Base-by-base conservation (phyloP, 202 grass and related monocot genomes). In the Bolboschoenoplectus hybrid region DNA sequence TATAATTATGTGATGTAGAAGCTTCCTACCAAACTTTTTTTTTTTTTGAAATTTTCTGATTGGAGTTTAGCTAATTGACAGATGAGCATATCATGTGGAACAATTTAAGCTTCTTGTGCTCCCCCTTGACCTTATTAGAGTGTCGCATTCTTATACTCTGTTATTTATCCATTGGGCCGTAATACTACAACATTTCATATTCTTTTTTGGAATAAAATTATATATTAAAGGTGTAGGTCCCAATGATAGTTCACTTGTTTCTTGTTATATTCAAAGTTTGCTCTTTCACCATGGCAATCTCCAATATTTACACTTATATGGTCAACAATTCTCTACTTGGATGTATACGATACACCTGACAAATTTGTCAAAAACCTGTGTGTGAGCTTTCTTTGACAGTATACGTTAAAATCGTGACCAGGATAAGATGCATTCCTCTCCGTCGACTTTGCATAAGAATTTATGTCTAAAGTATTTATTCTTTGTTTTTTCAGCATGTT, bases 31-130 rank as follows among this genome's bases (percentile, higher is more conserved):
- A 35, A 76, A 35, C 32, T 36, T 76, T 2, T 26, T 46, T 40
- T 73, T 20, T 20, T 38, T 63, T 79, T 40, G 55, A 63, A 52
- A 45, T 71, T 63, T 80, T 61, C 36, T 53, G 66, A 82, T 78
- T 68, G 86, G 55, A 68, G 43, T 65, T 66, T 82, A 85, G 41
- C 74, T 35, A 82, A 13, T 50, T 80, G 80, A 86, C 68, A 85
- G 69, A 19, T 73, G 71, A 83, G 40, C 67, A 78, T 83, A 14
- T 62, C 74, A 82, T 69, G 55, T 83, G 83, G 83, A 86, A 32
- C 2, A 9, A 55, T 86, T 16, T 58, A 49, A 26, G 76, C 45
- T 77, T 47, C 51, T 52, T 69, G 20, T 74, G 49, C 32, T 69
- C 38, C 17, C 65, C 87, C 70, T 80, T 34, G 81, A 49, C 82